Evolutionary conservation across 1,284 basidiomycete species (phyloP).

Genomic region (Uromyces viciae-fabae): DNA sequence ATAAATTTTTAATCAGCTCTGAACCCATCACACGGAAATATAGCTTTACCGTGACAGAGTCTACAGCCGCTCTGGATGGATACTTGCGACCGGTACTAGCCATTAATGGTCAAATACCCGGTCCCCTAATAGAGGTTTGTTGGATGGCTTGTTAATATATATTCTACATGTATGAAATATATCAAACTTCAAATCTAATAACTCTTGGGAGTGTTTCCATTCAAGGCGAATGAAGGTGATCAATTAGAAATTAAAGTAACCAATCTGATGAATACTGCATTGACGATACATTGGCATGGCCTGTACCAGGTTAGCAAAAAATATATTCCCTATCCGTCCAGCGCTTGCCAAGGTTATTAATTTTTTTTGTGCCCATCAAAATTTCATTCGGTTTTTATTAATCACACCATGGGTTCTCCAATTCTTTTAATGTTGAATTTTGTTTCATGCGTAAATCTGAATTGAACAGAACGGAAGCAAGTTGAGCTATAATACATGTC

Average conservation of each 20-base stretch:
- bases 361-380: neutral
- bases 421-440: neutral
- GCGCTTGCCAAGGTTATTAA: neutral
- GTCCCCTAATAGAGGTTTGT: conserved; percentile 58
- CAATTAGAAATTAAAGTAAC: conserved; percentile 58
- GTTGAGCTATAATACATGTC: conserved; percentile 48
- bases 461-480: conserved; percentile 47
- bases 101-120: conserved; percentile 60
- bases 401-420: neutral
- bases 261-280: conserved; percentile 56
- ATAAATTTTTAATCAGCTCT: conserved; percentile 48
- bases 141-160: neutral
- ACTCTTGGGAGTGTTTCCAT: neutral
- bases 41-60: conserved; percentile 49
- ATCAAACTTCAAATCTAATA: no score
- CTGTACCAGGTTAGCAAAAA: conserved; percentile 54
- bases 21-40: conserved; percentile 48
- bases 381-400: neutral
- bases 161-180: no score
- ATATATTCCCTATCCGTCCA: neutral
- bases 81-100: conserved; percentile 57
- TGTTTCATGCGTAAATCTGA: neutral
- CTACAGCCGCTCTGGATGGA: conserved; percentile 54
- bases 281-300: conserved; percentile 60
- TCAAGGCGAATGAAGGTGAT: conserved; percentile 52